A percentile compares a stretch with the other conserved stretches of the same genome.
Evolutionary conservation across 441 rosid genomes (phyloP).

Genomic region (Adansonia gregorii): DNA sequence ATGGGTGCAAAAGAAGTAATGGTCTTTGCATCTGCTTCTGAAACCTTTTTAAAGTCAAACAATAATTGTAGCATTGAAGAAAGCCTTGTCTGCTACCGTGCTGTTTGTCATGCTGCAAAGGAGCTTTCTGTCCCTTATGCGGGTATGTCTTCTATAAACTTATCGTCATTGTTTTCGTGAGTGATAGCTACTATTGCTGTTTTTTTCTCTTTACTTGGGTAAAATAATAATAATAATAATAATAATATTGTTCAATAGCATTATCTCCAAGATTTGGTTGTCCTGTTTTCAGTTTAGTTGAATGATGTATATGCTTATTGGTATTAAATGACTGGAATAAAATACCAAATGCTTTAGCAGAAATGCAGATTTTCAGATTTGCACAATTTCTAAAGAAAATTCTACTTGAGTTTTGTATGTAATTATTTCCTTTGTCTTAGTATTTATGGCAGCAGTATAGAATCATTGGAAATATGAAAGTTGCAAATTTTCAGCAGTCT

Average conservation of each 20-base stretch:
- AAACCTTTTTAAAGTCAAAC: conserved; percentile 90
- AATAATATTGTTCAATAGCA: too few species aligned
- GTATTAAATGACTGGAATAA: not conserved
- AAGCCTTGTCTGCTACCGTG: conserved; percentile 80
- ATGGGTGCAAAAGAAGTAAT: conserved; percentile 97
- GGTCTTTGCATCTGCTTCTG: conserved; percentile 97
- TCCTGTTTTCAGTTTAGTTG: not conserved
- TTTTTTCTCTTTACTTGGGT: conserved; percentile 12
- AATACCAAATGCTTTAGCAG: not conserved
- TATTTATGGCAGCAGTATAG: not conserved
- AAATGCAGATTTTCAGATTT: not conserved
- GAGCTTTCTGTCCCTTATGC: conserved; percentile 74
- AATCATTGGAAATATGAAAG: not conserved
- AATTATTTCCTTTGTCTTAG: not conserved
- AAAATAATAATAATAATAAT: not conserved
- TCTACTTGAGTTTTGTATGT: not conserved
- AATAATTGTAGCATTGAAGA: conserved; percentile 93
- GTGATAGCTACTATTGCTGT: conserved; percentile 13
- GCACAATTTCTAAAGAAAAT: not conserved
- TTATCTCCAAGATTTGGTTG: not conserved
- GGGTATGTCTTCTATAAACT: conserved; percentile 56
- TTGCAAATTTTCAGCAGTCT: not conserved
- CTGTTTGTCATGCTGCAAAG: conserved; percentile 79
- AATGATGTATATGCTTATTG: not conserved
- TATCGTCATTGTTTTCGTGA: not conserved